phyloP scores from a whole-genome alignment of 306 rosid species.

The Lathyrus sativus region DNA sequence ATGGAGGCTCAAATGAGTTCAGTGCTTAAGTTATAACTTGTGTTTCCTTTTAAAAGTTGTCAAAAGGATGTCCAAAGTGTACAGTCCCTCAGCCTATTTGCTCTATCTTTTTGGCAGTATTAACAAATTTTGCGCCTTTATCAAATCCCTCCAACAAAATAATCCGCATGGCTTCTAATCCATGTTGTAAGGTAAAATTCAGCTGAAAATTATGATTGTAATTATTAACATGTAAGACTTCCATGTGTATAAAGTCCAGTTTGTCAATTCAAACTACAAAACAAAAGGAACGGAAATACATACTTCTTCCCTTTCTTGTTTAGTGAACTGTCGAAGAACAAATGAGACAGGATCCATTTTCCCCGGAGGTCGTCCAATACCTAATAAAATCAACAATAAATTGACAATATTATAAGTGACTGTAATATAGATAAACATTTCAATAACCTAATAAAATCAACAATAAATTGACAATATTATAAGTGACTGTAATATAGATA shows the following conservation, averaged over 20 bases:
- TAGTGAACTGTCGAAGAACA: constrained; percentile 79
- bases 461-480: constrained; percentile 16
- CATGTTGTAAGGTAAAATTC: constrained; percentile 71
- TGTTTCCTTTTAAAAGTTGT: constrained; percentile 35
- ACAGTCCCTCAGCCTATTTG: constrained; percentile 40
- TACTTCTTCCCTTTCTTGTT: constrained; percentile 82
- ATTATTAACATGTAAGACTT: constrained; percentile 31
- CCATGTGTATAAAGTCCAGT: constrained; percentile 18
- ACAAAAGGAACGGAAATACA: constrained; percentile 1
- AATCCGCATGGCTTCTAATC: constrained; percentile 70
- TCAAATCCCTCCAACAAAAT: constrained; percentile 82
- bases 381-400: constrained; percentile 37
- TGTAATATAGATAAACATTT: constrained; percentile 7
- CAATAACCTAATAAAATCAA: constrained; percentile 40
- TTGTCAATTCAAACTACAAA: not conserved
- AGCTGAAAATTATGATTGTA: constrained; percentile 56
- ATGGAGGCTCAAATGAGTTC: constrained; percentile 20
- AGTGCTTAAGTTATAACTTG: constrained; percentile 30
- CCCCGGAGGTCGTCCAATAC: constrained; percentile 60
- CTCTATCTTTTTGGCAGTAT: constrained; percentile 47
- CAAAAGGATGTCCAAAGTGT: constrained; percentile 28
- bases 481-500: constrained; percentile 20
- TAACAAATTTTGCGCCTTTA: constrained; percentile 64
- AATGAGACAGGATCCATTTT: constrained; percentile 71
- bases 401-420: constrained; percentile 11